Percentiles rank a stretch among this genome's conserved stretches.
These are phyloP conservation scores for Flueggea neowawraea DNA, from an alignment of 441 rosid genomes.

Conservation along the genomic window DNA sequence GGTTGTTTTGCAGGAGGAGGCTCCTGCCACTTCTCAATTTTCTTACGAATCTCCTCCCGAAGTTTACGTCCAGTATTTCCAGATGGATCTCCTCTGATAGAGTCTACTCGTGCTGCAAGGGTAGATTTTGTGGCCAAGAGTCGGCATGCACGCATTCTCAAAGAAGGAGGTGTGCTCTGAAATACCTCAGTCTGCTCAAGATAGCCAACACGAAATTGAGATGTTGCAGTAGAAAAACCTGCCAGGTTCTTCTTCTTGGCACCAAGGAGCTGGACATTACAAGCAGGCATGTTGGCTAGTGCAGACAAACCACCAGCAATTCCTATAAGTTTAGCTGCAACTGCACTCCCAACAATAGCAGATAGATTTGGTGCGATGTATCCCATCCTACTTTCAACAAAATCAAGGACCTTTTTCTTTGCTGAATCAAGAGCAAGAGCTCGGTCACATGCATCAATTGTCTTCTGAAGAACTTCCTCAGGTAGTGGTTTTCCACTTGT, in stretches of 20 bases:
- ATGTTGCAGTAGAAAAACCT: no score
- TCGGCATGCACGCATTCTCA: slow-evolving; percentile 78
- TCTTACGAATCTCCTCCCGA: slow-evolving; percentile 70
- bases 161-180: slow-evolving; percentile 80
- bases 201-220: slow-evolving; percentile 82
- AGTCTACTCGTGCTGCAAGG: slow-evolving; percentile 87
- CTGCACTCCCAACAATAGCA: no score
- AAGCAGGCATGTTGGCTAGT: no score
- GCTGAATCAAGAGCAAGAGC: slow-evolving; percentile 78
- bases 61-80: slow-evolving; percentile 61
- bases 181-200: slow-evolving; percentile 90
- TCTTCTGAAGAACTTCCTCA: slow-evolving; percentile 77
- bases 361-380: no score
- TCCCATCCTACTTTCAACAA: slow-evolving; percentile 91
- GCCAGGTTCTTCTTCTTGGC: no score
- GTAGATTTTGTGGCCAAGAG: slow-evolving; percentile 90
- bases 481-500: slow-evolving; percentile 89
- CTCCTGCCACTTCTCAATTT: slow-evolving; percentile 97
- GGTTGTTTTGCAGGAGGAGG: slow-evolving; percentile 99
- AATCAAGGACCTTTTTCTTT: slow-evolving; percentile 89
- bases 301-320: no score
- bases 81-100: slow-evolving; percentile 77
- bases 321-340: no score
- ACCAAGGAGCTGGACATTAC: no score
- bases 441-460: slow-evolving; percentile 81